Base-by-base conservation (phyloP, 2,329 filamentous ascomycete genomes). In the Hypoxylon sp. region DNA sequence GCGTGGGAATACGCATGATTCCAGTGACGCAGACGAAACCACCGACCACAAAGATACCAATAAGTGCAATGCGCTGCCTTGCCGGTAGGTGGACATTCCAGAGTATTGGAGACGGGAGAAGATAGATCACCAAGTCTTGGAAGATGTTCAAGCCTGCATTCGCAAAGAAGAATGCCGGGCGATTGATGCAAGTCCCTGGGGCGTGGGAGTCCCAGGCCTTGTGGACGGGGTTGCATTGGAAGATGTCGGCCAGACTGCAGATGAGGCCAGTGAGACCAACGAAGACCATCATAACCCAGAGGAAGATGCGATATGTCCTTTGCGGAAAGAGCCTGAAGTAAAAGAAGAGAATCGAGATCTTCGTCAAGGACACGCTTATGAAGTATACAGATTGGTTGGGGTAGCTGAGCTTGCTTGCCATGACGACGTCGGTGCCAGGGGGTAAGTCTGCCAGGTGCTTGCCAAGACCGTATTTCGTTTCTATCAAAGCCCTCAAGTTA, bases 221-320 rank as follows among this genome's bases (percentile, higher is more conserved):
- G n/a, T 50, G 47, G 9, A 50, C 16, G 11, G 47, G 47, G 16
- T 2, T 50, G 47, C 47, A 50, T 32, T 50, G 47, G 29, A 50
- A 34, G 25, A 50, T 50, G 29, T 9, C 19, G n/a, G n/a, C 29
- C 14, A 50, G 11, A 11, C n/a, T 32, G 16, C 25, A 34, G 8
- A 27, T 11, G 12, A 30, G 16, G 29, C 47, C 47, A 2, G 47
- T 19, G 2, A 50, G 29, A 12, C 25, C 47, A 6, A 50, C 47
- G 16, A 50, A 50, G n/a, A 12, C 25, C 47, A 50, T 50, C 47
- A 50, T 30, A 21, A 11, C 27, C 25, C 29, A 50, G 21, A 30
- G 16, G 25, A 50, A 16, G 47, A 50, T 30, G 7, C 2, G 25
- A n/a, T 29, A 30, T 7, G 27, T 5, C 14, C 34, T 50, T 8